Base-by-base conservation (phyloP, 208 protist genomes). In the Acanthamoeba culbertsoni region DNA sequence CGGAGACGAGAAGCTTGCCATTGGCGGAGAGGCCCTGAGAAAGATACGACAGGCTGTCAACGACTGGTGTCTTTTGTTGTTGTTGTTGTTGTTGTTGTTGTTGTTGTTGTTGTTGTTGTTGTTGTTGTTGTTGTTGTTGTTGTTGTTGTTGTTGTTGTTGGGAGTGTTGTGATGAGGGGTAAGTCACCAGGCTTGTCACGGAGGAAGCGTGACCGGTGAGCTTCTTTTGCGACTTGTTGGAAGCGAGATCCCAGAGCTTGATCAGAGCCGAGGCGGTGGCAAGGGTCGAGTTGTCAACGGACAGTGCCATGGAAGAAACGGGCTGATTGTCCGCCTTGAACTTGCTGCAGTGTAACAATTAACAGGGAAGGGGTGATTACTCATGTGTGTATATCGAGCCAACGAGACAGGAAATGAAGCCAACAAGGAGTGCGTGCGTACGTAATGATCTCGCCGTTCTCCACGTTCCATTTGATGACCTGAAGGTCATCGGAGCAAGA, bases 401-500 rank as follows among this genome's bases (percentile, higher is more conserved):
- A 7, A 73, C 23, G 33, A 73, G 62, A 73, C 28, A 73, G 10
- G 12, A 73, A 73, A 37, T 18, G 18, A 8, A 7, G 6, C 14
- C 40, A 8, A 37, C 33, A 31, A 16, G 35, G 71, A 40, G 42
- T 31, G 43, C 0, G 71, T 1, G 28, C 79, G 51, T 89, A 89
- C 79, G 79, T 26, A 51, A 89, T 37, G 33, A 89, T 63, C 48
- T 89, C 51, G 28, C 79, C 79, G 35, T n/a, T 89, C 20, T 89
- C 79, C 18, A 89, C 51, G 33, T 89, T 89, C 79, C 79, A 89
- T 20, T 89, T 57, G 53, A 89, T 89, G 79, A 89, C 51, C 28
- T 89, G 79, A 89, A 46, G 33, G 51, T 89, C 79, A 55, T 89
- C 53, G 79, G 79, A 89, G 79, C 79, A 89, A 37, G 79, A 89